Conservation (phyloP, 2,329 filamentous ascomycete genomes). For the Escovopsis sp. region DNA sequence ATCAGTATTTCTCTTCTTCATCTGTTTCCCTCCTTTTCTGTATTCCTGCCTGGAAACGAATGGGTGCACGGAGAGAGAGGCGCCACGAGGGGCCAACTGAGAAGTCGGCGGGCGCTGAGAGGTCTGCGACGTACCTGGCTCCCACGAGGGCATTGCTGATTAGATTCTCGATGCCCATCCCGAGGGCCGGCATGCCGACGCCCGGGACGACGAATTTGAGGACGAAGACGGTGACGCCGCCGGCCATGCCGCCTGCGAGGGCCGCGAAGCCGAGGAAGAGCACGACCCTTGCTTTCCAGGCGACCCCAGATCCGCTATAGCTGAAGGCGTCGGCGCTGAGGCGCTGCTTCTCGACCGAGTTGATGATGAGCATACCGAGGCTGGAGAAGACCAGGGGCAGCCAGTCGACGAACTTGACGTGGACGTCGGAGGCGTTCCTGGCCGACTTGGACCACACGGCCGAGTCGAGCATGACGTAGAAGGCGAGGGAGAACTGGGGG, state of each 20-base stretch:
- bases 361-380: conserved; percentile 57
- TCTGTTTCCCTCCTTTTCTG: too few species aligned
- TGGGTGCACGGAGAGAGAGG: too few species aligned
- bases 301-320: conserved; percentile 46
- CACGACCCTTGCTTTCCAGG: conserved; percentile 54
- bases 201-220: conserved; percentile 46
- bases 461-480: conserved; percentile 53
- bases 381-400: conserved; percentile 51
- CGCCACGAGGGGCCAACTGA: too few species aligned
- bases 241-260: conserved; percentile 52
- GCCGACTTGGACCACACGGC: conserved; percentile 50
- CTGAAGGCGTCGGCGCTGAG: conserved; percentile 47
- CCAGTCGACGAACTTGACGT: conserved; percentile 56
- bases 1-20: too few species aligned
- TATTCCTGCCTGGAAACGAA: too few species aligned
- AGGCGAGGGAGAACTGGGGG: conserved; percentile 47
- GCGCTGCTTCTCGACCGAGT: conserved; percentile 51
- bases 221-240: conserved; percentile 52
- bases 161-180: conserved; percentile 53
- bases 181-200: conserved; percentile 42
- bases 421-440: conserved; percentile 41
- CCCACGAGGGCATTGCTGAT: conserved; percentile 49
- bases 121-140: conserved; percentile 38
- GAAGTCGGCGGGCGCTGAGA: too few species aligned
- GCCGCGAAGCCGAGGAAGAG: conserved; percentile 51